Percentiles rank a stretch among this genome's conserved stretches.
phyloP scores from a whole-genome alignment of 768 basidiomycete species.

The Asterophora lycoperdoides region DNA sequence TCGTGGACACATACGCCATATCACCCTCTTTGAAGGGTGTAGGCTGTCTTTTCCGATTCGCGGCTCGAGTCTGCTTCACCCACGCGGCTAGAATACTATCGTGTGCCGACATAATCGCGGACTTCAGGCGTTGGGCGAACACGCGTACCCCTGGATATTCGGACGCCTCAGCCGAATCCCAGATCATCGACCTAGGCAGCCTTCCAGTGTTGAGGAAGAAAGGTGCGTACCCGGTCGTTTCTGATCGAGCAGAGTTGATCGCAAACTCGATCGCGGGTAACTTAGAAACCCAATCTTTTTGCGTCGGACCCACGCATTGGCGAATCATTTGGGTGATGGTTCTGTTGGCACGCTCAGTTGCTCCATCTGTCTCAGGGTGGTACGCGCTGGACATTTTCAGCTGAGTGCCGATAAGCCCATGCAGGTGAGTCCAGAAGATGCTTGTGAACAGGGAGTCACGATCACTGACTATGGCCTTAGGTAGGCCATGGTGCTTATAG shows the following conservation, averaged over 20 bases:
- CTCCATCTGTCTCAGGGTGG: slow-evolving; percentile 17
- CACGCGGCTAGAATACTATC: slow-evolving; percentile 25
- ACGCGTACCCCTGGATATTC: slow-evolving; percentile 20
- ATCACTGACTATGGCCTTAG: slow-evolving; percentile 19
- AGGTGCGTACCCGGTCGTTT: slow-evolving; percentile 31
- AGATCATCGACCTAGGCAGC: slow-evolving; percentile 18
- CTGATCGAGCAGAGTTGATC: slow-evolving; percentile 29
- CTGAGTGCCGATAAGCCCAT: slow-evolving; percentile 15
- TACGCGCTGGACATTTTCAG: slow-evolving; percentile 28
- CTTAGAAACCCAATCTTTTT: slow-evolving; percentile 25
- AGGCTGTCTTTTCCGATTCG: slow-evolving; percentile 12
- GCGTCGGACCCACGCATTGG: slow-evolving; percentile 18
- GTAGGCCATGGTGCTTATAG: slow-evolving; percentile 29
- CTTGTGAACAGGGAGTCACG: slow-evolving; percentile 15
- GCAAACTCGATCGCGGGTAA: slow-evolving; percentile 34
- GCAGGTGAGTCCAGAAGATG: slow-evolving; percentile 12
- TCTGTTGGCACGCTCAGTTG: slow-evolving; percentile 28
- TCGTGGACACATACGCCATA: not conserved
- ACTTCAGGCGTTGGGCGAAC: slow-evolving; percentile 19
- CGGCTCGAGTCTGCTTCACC: slow-evolving; percentile 17
- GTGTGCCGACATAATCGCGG: slow-evolving; percentile 23
- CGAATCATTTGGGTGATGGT: slow-evolving; percentile 28
- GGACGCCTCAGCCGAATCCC: not conserved
- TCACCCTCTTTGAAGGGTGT: slow-evolving; percentile 1
- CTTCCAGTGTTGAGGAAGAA: slow-evolving; percentile 25